phyloP scores from a whole-genome alignment of 495 filamentous ascomycete genomes.

The Lasiosphaeris hirsuta region DNA sequence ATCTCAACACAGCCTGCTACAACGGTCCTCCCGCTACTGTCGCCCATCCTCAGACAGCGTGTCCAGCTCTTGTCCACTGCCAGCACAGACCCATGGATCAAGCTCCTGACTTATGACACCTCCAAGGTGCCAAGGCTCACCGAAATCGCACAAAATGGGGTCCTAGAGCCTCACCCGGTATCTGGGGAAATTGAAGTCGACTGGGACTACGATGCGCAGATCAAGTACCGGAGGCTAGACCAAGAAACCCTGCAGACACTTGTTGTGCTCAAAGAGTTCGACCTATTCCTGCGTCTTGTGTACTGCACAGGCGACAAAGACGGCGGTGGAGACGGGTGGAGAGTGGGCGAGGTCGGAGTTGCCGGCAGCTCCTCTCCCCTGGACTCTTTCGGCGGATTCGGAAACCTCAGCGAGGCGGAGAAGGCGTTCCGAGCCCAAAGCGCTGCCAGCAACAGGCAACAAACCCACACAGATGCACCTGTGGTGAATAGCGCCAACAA shows the following conservation, averaged over 20 bases:
- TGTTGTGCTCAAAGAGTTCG: conserved; percentile 53
- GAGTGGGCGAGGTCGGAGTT: conserved; percentile 72
- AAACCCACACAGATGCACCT: not conserved
- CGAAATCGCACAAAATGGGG: conserved; percentile 59
- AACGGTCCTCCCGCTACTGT: conserved; percentile 74
- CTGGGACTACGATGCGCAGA: conserved; percentile 58
- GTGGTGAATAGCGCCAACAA: conserved; percentile 9
- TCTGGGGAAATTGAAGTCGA: conserved; percentile 85
- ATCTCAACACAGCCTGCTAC: conserved; percentile 73
- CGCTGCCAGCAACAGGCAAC: conserved; percentile 14
- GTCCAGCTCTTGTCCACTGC: conserved; percentile 70
- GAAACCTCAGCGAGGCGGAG: conserved; percentile 43
- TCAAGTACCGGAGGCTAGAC: conserved; percentile 72
- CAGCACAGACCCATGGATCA: conserved; percentile 76
- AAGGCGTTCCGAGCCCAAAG: conserved; percentile 35
- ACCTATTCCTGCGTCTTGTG: conserved; percentile 50
- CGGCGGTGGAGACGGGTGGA: conserved; percentile 72
- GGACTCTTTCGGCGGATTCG: conserved; percentile 35
- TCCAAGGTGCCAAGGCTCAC: conserved; percentile 64
- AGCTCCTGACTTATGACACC: conserved; percentile 80
- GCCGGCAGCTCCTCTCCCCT: conserved; percentile 46
- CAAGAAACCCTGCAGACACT: conserved; percentile 79
- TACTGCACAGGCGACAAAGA: conserved; percentile 59
- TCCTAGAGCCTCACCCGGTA: conserved; percentile 82
- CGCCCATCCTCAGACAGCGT: conserved; percentile 87